Evolutionary conservation across 768 basidiomycete species (phyloP), one percentile per base, ranked within the genome.

Genomic region (Amanita muscaria): DNA sequence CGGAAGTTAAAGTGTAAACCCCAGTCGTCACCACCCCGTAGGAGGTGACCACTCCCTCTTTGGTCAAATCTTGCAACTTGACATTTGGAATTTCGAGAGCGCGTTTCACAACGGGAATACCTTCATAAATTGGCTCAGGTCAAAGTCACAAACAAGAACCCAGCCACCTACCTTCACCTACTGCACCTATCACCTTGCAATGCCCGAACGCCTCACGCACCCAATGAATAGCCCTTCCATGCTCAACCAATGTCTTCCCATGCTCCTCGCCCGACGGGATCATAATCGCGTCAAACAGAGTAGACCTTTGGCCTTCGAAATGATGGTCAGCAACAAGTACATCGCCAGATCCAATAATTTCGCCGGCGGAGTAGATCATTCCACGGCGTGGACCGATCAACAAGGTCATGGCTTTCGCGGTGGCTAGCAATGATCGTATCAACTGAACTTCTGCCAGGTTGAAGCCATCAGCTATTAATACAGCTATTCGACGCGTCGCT

Each of bases 121-220:
- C 80, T 32, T 31, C 10, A 8, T 19, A 11, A 49, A 25, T 2
- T 4, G 21, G 38, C n/a, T 40, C 10, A 21, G 8, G 23, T 2
- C 10, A 31, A 9, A 15, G 18, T 19, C 15, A 18, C 19, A 4
- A 44, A 21, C 30, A 14, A 38, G 19, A 33, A 12, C 31, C 16
- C 16, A 46, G 51, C 59, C 23, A 33, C 44, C 22, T 16, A 76
- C 81, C 80, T 57, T 77, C 72, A 8, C 88, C 90, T 36, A 83
- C 67, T 1, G 80, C 88, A 2, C 78, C 85, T 46, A 94, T 86
- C 14, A 83, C 59, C 65, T 92, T 92, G 63, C 79, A 82, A 61
- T 92, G 90, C 16, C 83, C 83, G 62, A 86, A 92, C 2, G 87
- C 81, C 62, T 92, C 89, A 35, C 85, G 74, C 3, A 85, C 74